phyloP scores from a whole-genome alignment of 768 basidiomycete species.

The Naematelia aurantialba region DNA sequence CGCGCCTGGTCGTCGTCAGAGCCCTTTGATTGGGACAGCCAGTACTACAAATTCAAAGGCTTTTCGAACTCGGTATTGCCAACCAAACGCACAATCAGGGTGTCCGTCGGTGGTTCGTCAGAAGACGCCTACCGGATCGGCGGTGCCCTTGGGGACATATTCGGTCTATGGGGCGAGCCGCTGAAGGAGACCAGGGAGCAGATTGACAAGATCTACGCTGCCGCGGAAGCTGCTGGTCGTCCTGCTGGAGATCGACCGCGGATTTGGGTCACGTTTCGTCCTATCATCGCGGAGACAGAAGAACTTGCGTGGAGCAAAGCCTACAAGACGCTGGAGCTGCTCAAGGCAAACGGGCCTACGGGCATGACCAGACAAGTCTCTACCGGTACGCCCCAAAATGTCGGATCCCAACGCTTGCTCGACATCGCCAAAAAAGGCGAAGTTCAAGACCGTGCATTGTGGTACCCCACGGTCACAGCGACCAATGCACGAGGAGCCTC shows the following conservation, averaged over 20 bases:
- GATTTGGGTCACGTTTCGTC: constrained; percentile 41
- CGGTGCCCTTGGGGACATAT: constrained; percentile 35
- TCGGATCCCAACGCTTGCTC: constrained; percentile 35
- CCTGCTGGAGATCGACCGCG: constrained; percentile 27
- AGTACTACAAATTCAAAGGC: constrained; percentile 36
- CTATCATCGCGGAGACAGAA: constrained; percentile 35
- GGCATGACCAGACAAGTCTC: not conserved
- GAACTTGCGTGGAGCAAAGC: constrained; percentile 36
- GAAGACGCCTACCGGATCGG: constrained; percentile 33
- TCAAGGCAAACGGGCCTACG: constrained; percentile 16
- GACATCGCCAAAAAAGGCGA: constrained; percentile 33
- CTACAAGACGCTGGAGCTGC: constrained; percentile 20
- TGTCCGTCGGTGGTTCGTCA: constrained; percentile 37
- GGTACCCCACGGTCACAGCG: constrained; percentile 37
- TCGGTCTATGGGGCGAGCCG: constrained; percentile 40
- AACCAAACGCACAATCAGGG: constrained; percentile 18
- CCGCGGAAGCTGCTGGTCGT: constrained; percentile 32
- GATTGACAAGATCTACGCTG: constrained; percentile 36
- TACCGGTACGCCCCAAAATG: constrained; percentile 18
- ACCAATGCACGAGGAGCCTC: constrained; percentile 32
- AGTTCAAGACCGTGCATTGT: constrained; percentile 34
- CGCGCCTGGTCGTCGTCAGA: constrained; percentile 29
- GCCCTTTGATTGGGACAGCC: constrained; percentile 35
- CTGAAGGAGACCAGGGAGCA: constrained; percentile 41
- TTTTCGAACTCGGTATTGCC: constrained; percentile 29